phyloP scores from a whole-genome alignment of 2,329 filamentous ascomycete species.

The Colletotrichum scovillei region DNA sequence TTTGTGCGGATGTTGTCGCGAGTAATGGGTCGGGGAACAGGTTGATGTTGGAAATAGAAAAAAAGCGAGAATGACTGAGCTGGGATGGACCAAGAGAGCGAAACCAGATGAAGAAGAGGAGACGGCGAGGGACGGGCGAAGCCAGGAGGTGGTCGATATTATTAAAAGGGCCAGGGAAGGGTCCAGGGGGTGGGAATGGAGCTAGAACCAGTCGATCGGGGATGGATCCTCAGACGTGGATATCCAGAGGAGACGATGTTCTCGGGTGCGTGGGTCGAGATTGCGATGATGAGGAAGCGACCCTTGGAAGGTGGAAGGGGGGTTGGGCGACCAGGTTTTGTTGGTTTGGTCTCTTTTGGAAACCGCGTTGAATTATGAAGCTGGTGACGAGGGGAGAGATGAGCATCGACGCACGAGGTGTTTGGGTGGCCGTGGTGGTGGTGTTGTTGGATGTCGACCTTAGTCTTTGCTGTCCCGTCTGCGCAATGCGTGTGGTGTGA shows the following conservation, averaged over 20 bases:
- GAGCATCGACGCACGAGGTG: neutral
- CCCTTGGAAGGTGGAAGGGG: constrained; percentile 20
- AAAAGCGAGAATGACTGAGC: constrained; percentile 26
- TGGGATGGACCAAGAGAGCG: constrained; percentile 37
- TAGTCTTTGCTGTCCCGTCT: neutral
- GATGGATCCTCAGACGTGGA: constrained; percentile 36
- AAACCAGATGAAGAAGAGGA: constrained; percentile 39
- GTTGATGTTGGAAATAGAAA: constrained; percentile 34
- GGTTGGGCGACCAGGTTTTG: constrained; percentile 26
- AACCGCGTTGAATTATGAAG: neutral
- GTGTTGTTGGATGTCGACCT: neutral
- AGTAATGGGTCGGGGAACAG: constrained; percentile 20
- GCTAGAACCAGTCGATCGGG: constrained; percentile 39
- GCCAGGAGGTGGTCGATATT: constrained; percentile 38
- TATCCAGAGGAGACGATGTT: constrained; percentile 31
- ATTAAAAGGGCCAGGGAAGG: constrained; percentile 40
- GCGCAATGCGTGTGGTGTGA: neutral
- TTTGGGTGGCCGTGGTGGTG: neutral
- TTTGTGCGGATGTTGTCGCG: constrained; percentile 23
- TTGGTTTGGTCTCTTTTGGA: constrained; percentile 24
- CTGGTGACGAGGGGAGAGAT: neutral
- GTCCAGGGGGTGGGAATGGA: constrained; percentile 36
- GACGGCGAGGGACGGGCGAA: constrained; percentile 41
- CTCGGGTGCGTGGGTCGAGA: constrained; percentile 33
- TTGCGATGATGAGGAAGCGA: constrained; percentile 34